Evolutionary conservation across 2,329 filamentous ascomycete genomes (phyloP), one percentile per base, ranked within the genome.

Genomic region (Arthrinium phaeospermum): DNA sequence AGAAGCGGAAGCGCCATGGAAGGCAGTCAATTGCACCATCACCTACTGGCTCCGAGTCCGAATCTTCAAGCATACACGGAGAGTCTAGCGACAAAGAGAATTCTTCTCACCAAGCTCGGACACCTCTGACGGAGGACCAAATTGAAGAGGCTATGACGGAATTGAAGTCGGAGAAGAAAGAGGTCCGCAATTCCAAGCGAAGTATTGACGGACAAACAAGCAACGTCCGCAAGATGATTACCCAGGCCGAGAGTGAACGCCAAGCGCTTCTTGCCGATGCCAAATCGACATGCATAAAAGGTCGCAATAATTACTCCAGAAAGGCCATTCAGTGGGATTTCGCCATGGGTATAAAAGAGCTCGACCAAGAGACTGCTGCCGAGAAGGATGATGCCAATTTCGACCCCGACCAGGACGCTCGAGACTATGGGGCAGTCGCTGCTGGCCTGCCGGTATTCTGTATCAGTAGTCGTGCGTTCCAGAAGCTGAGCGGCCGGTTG

Each of bases 371-470:
- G 73, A 79, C 77, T 30, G 80, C 80, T 0, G 81, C 83, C 3
- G 86, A 90, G 73, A 83, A 88, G 74, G 85, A 91, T 64, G 87
- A 87, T 27, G 84, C 83, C 0, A 83, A 83, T 12, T 91, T 90
- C 75, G 81, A 91, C 74, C 88, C 88, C 0, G 85, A 88, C 1
- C 77, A 85, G n/a, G 86, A 90, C 8, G 64, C 83, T 2, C 85
- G 89, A 13, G 86, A 92, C 75, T 92, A 92, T 70, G 85, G 88
- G 0, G 80, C 88, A 61, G 84, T 92, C 10, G 89, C 88, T 0
- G 79, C 79, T 12, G 83, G 82, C 0, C 82, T 93, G 0, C 87
- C 90, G 0, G 90, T 93, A 1, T 93, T 92, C 76, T 92, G 90
- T 73, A 88, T 92, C 22, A 91, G 88, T 72, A 89, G 87, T 67